phyloP scores from a whole-genome alignment of 768 basidiomycete genomes.

The Psilocybe cyanescens region DNA sequence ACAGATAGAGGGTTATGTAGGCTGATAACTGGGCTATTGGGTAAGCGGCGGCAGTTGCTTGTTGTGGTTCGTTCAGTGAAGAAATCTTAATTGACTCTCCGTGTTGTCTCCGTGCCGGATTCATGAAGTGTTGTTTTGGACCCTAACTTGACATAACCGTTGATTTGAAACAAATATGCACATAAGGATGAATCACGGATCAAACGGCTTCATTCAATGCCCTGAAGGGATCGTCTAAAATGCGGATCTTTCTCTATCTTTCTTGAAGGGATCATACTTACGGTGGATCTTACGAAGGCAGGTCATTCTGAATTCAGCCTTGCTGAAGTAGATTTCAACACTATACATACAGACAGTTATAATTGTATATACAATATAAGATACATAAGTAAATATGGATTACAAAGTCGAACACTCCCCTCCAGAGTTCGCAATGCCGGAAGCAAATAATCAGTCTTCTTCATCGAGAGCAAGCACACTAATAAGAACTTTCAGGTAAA shows the following conservation, averaged over 20 bases:
- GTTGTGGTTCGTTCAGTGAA: neutral
- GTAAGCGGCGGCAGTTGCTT: neutral
- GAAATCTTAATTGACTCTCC: neutral
- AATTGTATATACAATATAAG: neutral
- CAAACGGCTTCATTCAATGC: neutral
- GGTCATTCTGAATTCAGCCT: too few species aligned
- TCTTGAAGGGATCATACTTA: too few species aligned
- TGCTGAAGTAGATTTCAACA: too few species aligned
- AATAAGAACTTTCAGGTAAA: neutral
- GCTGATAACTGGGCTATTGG: neutral
- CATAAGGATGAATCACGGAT: neutral
- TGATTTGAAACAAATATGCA: neutral
- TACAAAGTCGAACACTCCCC: neutral
- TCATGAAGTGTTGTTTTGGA: too few species aligned
- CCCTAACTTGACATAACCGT: neutral
- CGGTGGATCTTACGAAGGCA: too few species aligned
- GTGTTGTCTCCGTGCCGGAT: too few species aligned
- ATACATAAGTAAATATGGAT: neutral
- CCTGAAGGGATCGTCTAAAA: neutral
- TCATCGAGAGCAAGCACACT: conserved; percentile 48
- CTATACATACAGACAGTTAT: too few species aligned
- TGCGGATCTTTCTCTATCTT: too few species aligned
- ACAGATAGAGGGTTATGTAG: neutral
- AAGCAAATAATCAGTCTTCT: conserved; percentile 21
- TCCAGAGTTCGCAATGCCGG: neutral